Conservation (phyloP, 495 filamentous ascomycete genomes). For the Daldinia grandis region DNA sequence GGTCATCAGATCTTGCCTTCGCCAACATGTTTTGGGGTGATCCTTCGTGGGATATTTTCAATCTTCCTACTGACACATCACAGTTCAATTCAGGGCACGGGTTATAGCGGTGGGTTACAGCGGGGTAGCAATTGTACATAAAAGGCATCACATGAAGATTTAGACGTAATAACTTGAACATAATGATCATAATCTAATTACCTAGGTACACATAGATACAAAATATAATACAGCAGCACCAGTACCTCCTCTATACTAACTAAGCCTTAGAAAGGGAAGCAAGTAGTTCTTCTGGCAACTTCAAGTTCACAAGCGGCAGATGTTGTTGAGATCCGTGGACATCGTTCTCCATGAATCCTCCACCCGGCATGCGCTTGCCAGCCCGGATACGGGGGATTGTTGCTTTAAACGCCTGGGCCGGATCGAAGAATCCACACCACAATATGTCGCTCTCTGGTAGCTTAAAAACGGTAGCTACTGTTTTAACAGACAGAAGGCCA, state of each 20-base stretch:
- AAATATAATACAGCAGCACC: constrained; percentile 2
- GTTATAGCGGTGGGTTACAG: not conserved
- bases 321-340: constrained; percentile 52
- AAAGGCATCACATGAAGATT: not conserved
- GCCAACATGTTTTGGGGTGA: constrained; percentile 40
- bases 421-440: constrained; percentile 55
- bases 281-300: constrained; percentile 33
- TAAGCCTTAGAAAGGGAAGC: constrained; percentile 8
- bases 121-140: not conserved
- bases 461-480: constrained; percentile 47
- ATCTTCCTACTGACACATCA: constrained; percentile 4
- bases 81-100: constrained; percentile 26
- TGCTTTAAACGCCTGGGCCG: constrained; percentile 54
- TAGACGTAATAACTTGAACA: not conserved
- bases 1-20: constrained; percentile 35
- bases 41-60: constrained; percentile 35
- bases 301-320: constrained; percentile 41
- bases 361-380: constrained; percentile 33
- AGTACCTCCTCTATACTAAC: not conserved
- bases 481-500: constrained; percentile 42
- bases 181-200: not conserved
- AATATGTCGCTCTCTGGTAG: constrained; percentile 49
- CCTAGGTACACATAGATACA: constrained; percentile 7
- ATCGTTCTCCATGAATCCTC: constrained; percentile 50
- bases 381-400: constrained; percentile 49